A percentile compares a stretch with the other conserved stretches of the same genome.
phyloP scores from a whole-genome alignment of 495 filamentous ascomycete genomes.

The Glarea lozoyensis region DNA sequence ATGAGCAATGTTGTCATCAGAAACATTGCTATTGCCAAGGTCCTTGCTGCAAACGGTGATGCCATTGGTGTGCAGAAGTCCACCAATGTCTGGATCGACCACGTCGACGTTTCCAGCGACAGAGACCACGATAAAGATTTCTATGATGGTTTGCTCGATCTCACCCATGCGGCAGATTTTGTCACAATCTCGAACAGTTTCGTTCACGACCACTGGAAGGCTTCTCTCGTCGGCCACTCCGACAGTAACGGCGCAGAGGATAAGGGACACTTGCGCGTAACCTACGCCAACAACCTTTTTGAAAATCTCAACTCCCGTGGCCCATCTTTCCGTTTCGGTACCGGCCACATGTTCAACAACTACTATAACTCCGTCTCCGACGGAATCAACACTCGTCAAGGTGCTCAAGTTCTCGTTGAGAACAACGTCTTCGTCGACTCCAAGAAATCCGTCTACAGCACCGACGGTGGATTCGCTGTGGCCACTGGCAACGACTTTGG shows the following conservation, averaged over 20 bases:
- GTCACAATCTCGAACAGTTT: slow-evolving; percentile 41
- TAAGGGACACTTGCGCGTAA: slow-evolving; percentile 40
- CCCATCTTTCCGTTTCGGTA: slow-evolving; percentile 47
- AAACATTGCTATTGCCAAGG: slow-evolving; percentile 52
- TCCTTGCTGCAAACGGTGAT: slow-evolving; percentile 49
- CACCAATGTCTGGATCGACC: slow-evolving; percentile 62
- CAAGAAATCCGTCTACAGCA: slow-evolving; percentile 39
- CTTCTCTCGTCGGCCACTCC: slow-evolving; percentile 43
- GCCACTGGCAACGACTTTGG: slow-evolving; percentile 38
- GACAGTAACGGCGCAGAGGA: slow-evolving; percentile 28
- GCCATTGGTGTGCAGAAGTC: slow-evolving; percentile 47
- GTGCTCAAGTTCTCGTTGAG: slow-evolving; percentile 56
- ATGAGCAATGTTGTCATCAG: slow-evolving; percentile 49
- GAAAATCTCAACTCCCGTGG: slow-evolving; percentile 46
- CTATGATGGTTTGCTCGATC: slow-evolving; percentile 59
- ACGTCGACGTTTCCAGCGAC: slow-evolving; percentile 54
- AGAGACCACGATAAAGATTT: slow-evolving; percentile 51
- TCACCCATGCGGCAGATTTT: slow-evolving; percentile 44
- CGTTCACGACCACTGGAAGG: slow-evolving; percentile 50
- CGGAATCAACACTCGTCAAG: slow-evolving; percentile 58
- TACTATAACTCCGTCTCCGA: slow-evolving; percentile 38
- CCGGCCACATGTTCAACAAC: slow-evolving; percentile 24
- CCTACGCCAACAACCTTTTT: slow-evolving; percentile 47
- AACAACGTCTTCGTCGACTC: slow-evolving; percentile 43
- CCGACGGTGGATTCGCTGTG: slow-evolving; percentile 37